phyloP scores from a whole-genome alignment of 2,329 filamentous ascomycete genomes.

The Paecilomyces sp. region DNA sequence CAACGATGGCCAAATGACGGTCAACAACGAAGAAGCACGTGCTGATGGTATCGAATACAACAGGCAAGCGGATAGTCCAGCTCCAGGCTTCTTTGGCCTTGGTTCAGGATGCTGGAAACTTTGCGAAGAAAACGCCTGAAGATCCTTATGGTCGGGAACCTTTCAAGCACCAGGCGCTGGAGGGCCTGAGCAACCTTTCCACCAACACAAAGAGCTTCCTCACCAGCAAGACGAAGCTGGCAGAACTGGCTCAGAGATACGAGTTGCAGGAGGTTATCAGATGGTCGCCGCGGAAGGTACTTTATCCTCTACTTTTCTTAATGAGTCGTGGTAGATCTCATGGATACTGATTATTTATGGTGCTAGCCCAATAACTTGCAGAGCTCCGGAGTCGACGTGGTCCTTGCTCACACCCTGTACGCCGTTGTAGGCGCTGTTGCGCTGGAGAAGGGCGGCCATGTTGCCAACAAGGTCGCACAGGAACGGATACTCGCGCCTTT shows the following conservation, averaged over 20 bases:
- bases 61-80: constrained; percentile 58
- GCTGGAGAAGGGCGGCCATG: constrained; percentile 75
- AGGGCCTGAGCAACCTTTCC: constrained; percentile 66
- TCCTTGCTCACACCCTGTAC: constrained; percentile 71
- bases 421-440: constrained; percentile 83
- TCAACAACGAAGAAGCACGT: neutral
- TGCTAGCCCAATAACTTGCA: constrained; percentile 59
- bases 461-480: constrained; percentile 66
- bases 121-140: constrained; percentile 21
- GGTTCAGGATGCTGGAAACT: constrained; percentile 40
- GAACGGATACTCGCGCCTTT: constrained; percentile 63
- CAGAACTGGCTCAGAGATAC: constrained; percentile 60
- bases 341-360: constrained; percentile 1
- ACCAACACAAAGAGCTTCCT: constrained; percentile 53
- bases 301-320: constrained; percentile 18
- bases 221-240: constrained; percentile 59
- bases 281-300: constrained; percentile 81
- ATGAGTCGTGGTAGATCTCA: neutral
- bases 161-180: constrained; percentile 63
- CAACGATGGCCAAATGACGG: neutral
- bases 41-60: neutral
- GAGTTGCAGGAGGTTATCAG: constrained; percentile 69
- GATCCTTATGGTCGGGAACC: constrained; percentile 55
- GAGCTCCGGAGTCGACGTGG: constrained; percentile 64
- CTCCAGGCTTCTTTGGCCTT: constrained; percentile 59